Percentiles rank a stretch among this genome's conserved stretches.
phyloP scores from a whole-genome alignment of 1,139 yeast species.

The Diutina scorzettiae region DNA sequence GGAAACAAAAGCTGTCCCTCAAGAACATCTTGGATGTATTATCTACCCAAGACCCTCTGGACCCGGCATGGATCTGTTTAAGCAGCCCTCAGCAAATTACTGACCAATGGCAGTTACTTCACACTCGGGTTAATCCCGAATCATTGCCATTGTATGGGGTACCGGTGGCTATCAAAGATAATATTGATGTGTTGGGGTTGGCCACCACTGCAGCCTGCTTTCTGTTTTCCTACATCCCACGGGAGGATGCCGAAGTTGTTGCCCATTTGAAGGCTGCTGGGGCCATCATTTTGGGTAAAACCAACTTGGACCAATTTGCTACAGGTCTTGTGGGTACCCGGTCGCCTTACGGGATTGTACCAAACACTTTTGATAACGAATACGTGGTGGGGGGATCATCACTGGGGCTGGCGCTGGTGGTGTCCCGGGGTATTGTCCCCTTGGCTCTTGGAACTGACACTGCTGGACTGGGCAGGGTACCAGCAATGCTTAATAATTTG shows the following conservation, averaged over 20 bases:
- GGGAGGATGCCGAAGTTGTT: constrained; percentile 65
- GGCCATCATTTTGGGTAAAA: constrained; percentile 84
- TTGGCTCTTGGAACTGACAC: constrained; percentile 90
- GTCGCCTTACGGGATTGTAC: constrained; percentile 85
- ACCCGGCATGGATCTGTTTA: constrained; percentile 87
- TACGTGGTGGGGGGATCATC: constrained; percentile 93
- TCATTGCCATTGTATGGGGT: constrained; percentile 71
- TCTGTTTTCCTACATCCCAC: constrained; percentile 55
- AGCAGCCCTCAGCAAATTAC: constrained; percentile 46
- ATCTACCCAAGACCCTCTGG: constrained; percentile 33
- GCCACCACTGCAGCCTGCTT: constrained; percentile 96
- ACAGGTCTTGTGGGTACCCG: constrained; percentile 93
- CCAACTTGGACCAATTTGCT: constrained; percentile 92
- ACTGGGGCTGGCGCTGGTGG: constrained; percentile 90
- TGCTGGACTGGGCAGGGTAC: constrained; percentile 97
- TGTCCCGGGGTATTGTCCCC: constrained; percentile 82
- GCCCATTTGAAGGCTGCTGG: constrained; percentile 63
- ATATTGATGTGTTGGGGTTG: constrained; percentile 75
- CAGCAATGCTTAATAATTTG: constrained; percentile 88
- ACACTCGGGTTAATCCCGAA: constrained; percentile 42
- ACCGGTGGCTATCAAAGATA: constrained; percentile 89
- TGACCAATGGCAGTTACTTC: constrained; percentile 73
- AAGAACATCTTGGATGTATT: constrained; percentile 36
- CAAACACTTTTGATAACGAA: constrained; percentile 58
- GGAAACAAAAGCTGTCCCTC: constrained; percentile 57